A percentile compares a stretch with the other conserved stretches of the same genome.
These are phyloP conservation scores for Mucor indicus DNA, from an alignment of 371 early-diverging fungal genomes.

Conservation along the genomic window DNA sequence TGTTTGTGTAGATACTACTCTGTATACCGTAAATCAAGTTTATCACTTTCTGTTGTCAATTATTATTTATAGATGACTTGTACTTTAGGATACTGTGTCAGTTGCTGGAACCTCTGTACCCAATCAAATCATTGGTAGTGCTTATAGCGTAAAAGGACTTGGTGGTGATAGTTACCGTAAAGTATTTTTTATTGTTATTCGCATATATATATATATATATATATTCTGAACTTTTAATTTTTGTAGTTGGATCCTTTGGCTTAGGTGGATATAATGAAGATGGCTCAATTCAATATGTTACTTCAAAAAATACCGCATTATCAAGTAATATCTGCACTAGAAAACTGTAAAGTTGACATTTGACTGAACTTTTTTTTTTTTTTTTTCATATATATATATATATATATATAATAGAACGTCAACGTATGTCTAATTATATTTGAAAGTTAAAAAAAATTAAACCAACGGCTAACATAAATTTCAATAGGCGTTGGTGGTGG, in stretches of 20 bases:
- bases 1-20: slow-evolving; percentile 36
- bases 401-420: too few species aligned
- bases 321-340: slow-evolving; percentile 8
- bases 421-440: too few species aligned
- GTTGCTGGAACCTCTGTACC: slow-evolving; percentile 36
- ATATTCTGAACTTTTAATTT: slow-evolving; percentile 1
- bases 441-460: too few species aligned
- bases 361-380: slow-evolving; percentile 9
- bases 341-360: background rate
- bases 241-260: slow-evolving; percentile 33
- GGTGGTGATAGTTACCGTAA: slow-evolving; percentile 38
- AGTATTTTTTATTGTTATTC: slow-evolving; percentile 9
- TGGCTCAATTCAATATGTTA: slow-evolving; percentile 30
- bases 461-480: too few species aligned
- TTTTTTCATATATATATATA: background rate
- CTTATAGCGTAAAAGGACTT: slow-evolving; percentile 39
- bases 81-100: slow-evolving; percentile 34
- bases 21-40: slow-evolving; percentile 30
- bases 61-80: background rate
- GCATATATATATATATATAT: background rate
- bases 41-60: background rate
- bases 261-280: slow-evolving; percentile 40
- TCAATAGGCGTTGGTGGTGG: slow-evolving; percentile 5
- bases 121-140: slow-evolving; percentile 39
- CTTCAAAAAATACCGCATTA: slow-evolving; percentile 18